These are phyloP conservation scores for Lyophyllum atratum DNA, from an alignment of 768 basidiomycete genomes.

Conservation along the genomic window DNA sequence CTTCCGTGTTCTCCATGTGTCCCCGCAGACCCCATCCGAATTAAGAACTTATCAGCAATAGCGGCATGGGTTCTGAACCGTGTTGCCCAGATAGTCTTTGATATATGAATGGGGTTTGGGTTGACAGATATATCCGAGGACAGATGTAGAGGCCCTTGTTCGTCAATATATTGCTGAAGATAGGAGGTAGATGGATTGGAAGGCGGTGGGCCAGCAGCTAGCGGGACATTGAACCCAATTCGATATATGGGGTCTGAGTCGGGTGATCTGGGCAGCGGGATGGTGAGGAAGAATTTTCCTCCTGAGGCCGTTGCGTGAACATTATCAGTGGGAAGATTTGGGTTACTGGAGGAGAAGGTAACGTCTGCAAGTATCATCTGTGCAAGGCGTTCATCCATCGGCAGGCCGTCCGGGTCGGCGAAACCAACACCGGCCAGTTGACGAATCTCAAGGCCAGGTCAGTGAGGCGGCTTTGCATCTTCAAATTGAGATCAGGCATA, in stretches of 20 bases:
- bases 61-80: constrained; percentile 48
- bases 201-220: constrained; percentile 29
- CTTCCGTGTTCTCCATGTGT: neutral
- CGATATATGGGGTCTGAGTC: constrained; percentile 33
- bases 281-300: constrained; percentile 33
- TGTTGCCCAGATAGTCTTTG: constrained; percentile 44
- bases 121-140: constrained; percentile 37
- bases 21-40: constrained; percentile 19
- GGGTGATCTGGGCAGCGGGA: constrained; percentile 35
- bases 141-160: constrained; percentile 35
- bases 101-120: constrained; percentile 32
- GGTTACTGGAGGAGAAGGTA: constrained; percentile 30
- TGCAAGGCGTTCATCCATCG: constrained; percentile 27
- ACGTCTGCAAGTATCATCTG: constrained; percentile 53
- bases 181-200: constrained; percentile 41
- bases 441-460: constrained; percentile 37
- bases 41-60: constrained; percentile 40
- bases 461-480: neutral
- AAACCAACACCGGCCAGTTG: constrained; percentile 41
- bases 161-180: constrained; percentile 44
- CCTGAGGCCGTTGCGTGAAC: constrained; percentile 25
- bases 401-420: constrained; percentile 39
- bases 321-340: constrained; percentile 21
- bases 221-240: constrained; percentile 40
- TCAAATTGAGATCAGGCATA: constrained; percentile 17